These are phyloP conservation scores for Solanum habrochaites DNA, from an alignment of 257 asterid species.

Conservation along the genomic window DNA sequence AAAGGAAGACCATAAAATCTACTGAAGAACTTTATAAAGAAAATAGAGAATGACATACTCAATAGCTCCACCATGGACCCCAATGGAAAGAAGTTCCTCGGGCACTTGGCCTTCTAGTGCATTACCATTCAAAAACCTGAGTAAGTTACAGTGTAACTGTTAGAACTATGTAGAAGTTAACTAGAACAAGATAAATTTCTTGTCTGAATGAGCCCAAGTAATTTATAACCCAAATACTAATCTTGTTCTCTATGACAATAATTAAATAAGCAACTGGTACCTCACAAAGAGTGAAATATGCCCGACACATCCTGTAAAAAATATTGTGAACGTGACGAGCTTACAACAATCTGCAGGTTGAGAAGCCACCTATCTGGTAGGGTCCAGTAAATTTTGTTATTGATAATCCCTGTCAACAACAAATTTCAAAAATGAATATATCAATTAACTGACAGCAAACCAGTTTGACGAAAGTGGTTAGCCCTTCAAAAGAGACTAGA, in stretches of 20 bases:
- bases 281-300: neutral
- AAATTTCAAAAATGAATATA: neutral
- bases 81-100: conserved; percentile 72
- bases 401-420: conserved; percentile 79
- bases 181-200: neutral
- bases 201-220: neutral
- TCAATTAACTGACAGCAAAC: neutral
- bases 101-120: conserved; percentile 79
- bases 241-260: neutral
- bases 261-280: neutral
- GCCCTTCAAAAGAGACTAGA: neutral
- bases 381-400: conserved; percentile 64
- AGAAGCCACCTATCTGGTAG: conserved; percentile 73
- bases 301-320: neutral
- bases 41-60: conserved; percentile 46
- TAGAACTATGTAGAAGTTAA: neutral
- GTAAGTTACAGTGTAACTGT: neutral
- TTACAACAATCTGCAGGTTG: conserved; percentile 83
- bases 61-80: conserved; percentile 92
- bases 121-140: conserved; percentile 66
- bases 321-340: conserved; percentile 10
- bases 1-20: neutral
- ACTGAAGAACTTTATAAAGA: neutral
- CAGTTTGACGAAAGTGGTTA: neutral
- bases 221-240: neutral